phyloP scores from a whole-genome alignment of 371 early-diverging fungal genomes.

The Mortierella sp. region DNA sequence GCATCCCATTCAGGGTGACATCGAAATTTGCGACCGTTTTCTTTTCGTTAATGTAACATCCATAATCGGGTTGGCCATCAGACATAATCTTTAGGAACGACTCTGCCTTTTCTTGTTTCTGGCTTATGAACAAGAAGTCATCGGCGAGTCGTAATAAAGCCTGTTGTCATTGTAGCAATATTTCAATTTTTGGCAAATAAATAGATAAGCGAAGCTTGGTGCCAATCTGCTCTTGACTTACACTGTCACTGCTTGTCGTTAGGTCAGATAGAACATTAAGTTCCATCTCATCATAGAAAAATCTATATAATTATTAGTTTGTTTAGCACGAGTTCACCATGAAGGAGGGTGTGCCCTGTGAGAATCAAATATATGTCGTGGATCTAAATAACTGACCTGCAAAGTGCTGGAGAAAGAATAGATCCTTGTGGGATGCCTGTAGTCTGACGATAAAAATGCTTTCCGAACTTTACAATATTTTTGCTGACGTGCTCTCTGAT shows the following conservation, averaged over 20 bases:
- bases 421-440: conserved; percentile 94
- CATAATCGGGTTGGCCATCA: conserved; percentile 68
- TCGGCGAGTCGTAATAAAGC: conserved; percentile 82
- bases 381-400: conserved; percentile 69
- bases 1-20: conserved; percentile 45
- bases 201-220: background rate
- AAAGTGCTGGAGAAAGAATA: conserved; percentile 83
- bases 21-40: conserved; percentile 80
- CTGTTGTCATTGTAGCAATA: conserved; percentile 42
- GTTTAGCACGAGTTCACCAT: background rate
- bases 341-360: background rate
- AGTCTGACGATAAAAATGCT: conserved; percentile 70
- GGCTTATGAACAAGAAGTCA: conserved; percentile 84
- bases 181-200: too few relatives aligned
- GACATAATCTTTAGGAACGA: conserved; percentile 67
- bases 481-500: conserved; percentile 72
- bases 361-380: background rate
- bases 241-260: conserved; percentile 30
- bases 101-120: conserved; percentile 57
- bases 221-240: too few relatives aligned
- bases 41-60: conserved; percentile 67
- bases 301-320: conserved; percentile 59
- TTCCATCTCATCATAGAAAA: conserved; percentile 84
- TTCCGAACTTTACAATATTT: conserved; percentile 73
- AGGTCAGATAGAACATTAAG: conserved; percentile 56